Base-by-base conservation (phyloP, 208 protist species). In the Trypanosoma platydactyli region DNA sequence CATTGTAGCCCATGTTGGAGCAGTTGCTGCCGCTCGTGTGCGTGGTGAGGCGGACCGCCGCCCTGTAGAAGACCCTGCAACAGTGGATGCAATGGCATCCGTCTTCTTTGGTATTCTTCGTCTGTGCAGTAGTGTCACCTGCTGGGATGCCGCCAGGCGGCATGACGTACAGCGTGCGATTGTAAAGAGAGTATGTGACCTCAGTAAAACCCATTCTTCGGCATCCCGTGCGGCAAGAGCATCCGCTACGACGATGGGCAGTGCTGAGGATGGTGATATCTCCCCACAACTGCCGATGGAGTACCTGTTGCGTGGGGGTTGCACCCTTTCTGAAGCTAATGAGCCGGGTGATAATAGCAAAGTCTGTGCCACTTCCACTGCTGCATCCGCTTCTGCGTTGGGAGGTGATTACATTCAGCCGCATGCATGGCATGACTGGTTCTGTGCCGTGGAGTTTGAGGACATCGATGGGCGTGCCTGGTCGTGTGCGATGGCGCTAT, bases 101-200 rank as follows among this genome's bases (percentile, higher is more conserved):
- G 3, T 87, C 15, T 87, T 86, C 50, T 71, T 77, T 3, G 79
- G 76, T 33, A 25, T 80, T 24, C 69, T 80, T 20, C 80, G 84
- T 46, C 77, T 85, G 35, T 87, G 81, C 53, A 66, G 64, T 13
- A 66, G 44, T 5, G 65, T 77, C 18, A 41, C 64, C 0, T 71
- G 66, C 22, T 76, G 71, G 71, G 49, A 62, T 50, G 42, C 53
- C 1, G 6, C 20, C n/a, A 50, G 24, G 24, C 52, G 71, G n/a
- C 71, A 76, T 25, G 41, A 64, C 1, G 20, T 76, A 30, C 64
- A 71, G 41, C 38, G 48, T 6, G 42, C 38, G 6, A 76, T 76
- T 64, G 63, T 64, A 0, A 5, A 57, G 20, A 20, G 30, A n/a
- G 7, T 73, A 7, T 45, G 50, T 35, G 51, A 9, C 1, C 5